Evolutionary conservation across 2,329 filamentous ascomycete genomes (phyloP).

Genomic region (Gnomoniopsis smithogilvyi): DNA sequence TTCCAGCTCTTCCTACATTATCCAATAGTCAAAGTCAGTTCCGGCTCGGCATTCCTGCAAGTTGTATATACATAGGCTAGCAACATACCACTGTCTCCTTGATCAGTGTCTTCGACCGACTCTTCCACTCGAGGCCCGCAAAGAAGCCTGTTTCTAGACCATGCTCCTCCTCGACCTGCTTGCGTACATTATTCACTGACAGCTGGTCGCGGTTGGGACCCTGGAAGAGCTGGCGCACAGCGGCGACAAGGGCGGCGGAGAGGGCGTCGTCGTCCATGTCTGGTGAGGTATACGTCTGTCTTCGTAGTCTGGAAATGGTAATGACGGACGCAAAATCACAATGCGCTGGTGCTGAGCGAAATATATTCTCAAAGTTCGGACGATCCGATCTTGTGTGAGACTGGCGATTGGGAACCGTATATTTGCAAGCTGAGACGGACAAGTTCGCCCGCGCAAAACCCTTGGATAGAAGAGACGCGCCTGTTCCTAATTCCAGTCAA

Average conservation of each 20-base stretch:
- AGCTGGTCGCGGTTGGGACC: conserved; percentile 41
- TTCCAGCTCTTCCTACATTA: conserved; percentile 12
- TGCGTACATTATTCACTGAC: conserved; percentile 56
- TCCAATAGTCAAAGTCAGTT: not conserved
- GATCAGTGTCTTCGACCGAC: conserved; percentile 56
- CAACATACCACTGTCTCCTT: conserved; percentile 52
- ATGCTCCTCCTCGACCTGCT: conserved; percentile 46
- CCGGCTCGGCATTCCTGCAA: not conserved
- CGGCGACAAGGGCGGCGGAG: conserved; percentile 43
- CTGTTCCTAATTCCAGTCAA: too few relatives aligned
- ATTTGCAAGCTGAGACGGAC: too few relatives aligned
- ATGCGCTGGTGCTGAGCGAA: too few relatives aligned
- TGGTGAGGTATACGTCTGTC: not conserved
- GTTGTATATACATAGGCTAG: too few relatives aligned
- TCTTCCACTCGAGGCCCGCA: conserved; percentile 49
- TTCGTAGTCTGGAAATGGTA: too few relatives aligned
- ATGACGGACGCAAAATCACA: too few relatives aligned
- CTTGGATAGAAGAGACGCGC: too few relatives aligned
- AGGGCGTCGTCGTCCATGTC: conserved; percentile 29
- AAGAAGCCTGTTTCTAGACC: conserved; percentile 51
- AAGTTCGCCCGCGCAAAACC: too few relatives aligned
- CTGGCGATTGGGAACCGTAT: too few relatives aligned
- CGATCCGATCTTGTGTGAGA: too few relatives aligned
- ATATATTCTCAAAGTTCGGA: too few relatives aligned
- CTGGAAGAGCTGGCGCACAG: conserved; percentile 43